Conservation (phyloP, 1,139 yeast genomes). For the Kurtzmaniella natalensis region DNA sequence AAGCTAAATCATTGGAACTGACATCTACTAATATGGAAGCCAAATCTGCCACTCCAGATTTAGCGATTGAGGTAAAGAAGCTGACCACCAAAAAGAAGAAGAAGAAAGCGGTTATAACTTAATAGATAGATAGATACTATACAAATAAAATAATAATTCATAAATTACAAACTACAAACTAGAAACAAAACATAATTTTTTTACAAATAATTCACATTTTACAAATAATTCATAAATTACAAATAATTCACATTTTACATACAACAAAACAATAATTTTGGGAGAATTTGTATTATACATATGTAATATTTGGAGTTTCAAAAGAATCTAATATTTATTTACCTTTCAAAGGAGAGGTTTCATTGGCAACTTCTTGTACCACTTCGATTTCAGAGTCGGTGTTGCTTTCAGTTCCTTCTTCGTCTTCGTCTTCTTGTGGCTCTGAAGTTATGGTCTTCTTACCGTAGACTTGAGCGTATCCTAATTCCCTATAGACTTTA, state of each 20-base stretch:
- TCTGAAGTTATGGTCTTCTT: background rate
- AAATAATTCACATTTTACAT: no score
- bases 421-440: constrained; percentile 2
- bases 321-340: no score
- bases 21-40: background rate
- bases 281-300: no score
- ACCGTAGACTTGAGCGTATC: constrained; percentile 22
- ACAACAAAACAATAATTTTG: no score
- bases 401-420: constrained; percentile 7
- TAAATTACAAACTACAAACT: no score
- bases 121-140: no score
- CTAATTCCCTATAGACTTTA: constrained; percentile 24
- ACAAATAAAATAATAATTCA: no score
- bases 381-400: constrained; percentile 21
- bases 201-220: no score
- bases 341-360: constrained; percentile 6
- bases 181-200: no score
- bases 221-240: no score
- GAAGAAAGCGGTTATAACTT: constrained; percentile 28
- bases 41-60: constrained; percentile 3
- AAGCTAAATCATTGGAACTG: no score
- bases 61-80: constrained; percentile 19
- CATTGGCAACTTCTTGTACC: constrained; percentile 10
- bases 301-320: no score
- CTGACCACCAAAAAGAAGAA: constrained; percentile 28